Evolutionary conservation across 2,329 filamentous ascomycete species (phyloP), one percentile per base, ranked within the genome.

Genomic region (Aspergillus fijiensis): DNA sequence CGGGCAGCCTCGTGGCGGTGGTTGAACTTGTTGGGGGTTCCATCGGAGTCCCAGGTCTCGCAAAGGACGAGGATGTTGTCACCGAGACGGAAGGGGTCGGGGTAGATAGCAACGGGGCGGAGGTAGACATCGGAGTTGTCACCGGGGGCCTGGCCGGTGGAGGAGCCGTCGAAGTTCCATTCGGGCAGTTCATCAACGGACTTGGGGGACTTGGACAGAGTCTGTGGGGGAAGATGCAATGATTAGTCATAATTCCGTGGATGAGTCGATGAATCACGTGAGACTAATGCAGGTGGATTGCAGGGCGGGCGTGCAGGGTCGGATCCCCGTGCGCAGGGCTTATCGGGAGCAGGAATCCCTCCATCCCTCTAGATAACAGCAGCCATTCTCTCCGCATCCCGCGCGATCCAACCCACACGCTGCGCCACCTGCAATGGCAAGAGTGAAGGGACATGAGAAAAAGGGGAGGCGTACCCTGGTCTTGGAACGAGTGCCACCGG

Each of bases 121-220:
- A 98, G 91, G 86, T 96, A 97, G 83, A 97, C 91, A 80, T 98
- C 94, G 51, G 92, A 96, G 87, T 98, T 95, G 79, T 96, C 90
- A 72, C 93, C 92, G 47, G 92, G 91, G 52, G 94, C 94, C 81
- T 98, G 94, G 69, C 85, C 88, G 69, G 92, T 97, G 14, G 92
- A 96, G 60, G 92, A 96, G 74, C 94, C 94, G 77, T 91, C 89
- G 72, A 91, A 91, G 81, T 90, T 91, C 89, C 88, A 91, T 80
- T 91, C 88, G 70, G 88, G 86, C 64, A 91, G 87, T 65, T 90
- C 87, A 60, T 86, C 83, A 64, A 88, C 77, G 63, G 77, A 82
- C 45, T 74, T 74, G 68, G 84, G 82, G 73, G 84, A 78, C 75
- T 85, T 84, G 74, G 75, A 78, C 65, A 91, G 80, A 69, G 88